phyloP scores from a whole-genome alignment of 169 alveolate species.

The Cryptosporidium felis region DNA sequence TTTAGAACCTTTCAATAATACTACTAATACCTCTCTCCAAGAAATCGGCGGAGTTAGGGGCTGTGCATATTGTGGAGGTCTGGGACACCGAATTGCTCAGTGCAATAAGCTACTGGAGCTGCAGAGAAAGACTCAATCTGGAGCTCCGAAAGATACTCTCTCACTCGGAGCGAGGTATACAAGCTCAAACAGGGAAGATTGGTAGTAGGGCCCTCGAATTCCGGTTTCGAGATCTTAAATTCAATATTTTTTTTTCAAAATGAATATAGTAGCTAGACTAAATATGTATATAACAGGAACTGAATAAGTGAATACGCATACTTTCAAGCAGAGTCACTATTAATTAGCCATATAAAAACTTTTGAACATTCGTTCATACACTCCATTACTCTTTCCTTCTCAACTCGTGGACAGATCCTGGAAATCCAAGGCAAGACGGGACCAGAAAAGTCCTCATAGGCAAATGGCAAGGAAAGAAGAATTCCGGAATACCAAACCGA shows the following conservation, averaged over 20 bases:
- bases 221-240: not conserved
- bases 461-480: conserved; percentile 48
- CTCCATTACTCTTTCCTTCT: not conserved
- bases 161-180: conserved; percentile 63
- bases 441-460: not conserved
- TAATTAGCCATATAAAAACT: conserved; percentile 28
- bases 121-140: conserved; percentile 68
- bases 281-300: no score
- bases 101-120: conserved; percentile 85
- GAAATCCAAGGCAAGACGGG: conserved; percentile 19
- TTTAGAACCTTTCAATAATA: conserved; percentile 84
- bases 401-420: conserved; percentile 19
- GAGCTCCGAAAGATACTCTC: conserved; percentile 54
- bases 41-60: conserved; percentile 91
- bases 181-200: conserved; percentile 43
- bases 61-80: conserved; percentile 92
- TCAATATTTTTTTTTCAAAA: not conserved
- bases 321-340: conserved; percentile 57
- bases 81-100: conserved; percentile 91
- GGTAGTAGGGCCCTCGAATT: conserved; percentile 30
- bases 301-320: no score
- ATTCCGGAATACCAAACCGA: conserved; percentile 67
- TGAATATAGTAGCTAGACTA: not conserved
- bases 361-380: conserved; percentile 65
- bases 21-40: conserved; percentile 75